phyloP scores from a whole-genome alignment of 495 filamentous ascomycete genomes.

The Xylaria nigripes region DNA sequence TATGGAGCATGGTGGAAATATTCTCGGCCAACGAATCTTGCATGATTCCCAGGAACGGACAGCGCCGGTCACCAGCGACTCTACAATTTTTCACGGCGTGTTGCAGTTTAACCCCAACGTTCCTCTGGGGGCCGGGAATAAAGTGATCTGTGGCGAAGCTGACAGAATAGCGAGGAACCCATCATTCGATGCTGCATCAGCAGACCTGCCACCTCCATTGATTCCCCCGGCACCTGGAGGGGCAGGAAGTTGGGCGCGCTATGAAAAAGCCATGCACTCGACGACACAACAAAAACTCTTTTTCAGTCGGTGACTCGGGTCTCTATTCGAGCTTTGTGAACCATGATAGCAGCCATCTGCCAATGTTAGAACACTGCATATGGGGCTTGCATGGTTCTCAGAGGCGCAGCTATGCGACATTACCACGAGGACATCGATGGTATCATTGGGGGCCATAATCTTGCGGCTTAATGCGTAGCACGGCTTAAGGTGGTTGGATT shows the following conservation, averaged over 20 bases:
- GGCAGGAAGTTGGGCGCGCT: conserved; percentile 11
- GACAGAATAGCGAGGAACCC: neutral
- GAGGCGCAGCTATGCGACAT: neutral
- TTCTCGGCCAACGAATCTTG: conserved; percentile 13
- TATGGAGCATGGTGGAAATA: conserved; percentile 29
- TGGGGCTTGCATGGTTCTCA: neutral
- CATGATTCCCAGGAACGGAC: neutral
- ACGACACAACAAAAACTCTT: conserved; percentile 10
- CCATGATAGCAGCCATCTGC: neutral
- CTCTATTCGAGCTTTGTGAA: neutral
- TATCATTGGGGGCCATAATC: neutral
- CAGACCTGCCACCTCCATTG: conserved; percentile 8
- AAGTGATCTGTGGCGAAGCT: conserved; percentile 3
- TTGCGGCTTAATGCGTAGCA: neutral
- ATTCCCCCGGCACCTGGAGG: neutral
- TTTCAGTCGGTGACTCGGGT: conserved; percentile 14
- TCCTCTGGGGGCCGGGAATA: neutral
- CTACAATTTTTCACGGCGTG: neutral
- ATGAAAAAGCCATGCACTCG: conserved; percentile 20
- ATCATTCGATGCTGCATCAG: neutral
- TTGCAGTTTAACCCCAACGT: conserved; percentile 1
- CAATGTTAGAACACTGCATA: neutral
- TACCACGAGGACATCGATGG: neutral
- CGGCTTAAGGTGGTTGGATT: too few species aligned
- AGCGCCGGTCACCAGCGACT: neutral